Evolutionary conservation across 306 rosid species (phyloP).

Genomic region (Benincasa hispida): DNA sequence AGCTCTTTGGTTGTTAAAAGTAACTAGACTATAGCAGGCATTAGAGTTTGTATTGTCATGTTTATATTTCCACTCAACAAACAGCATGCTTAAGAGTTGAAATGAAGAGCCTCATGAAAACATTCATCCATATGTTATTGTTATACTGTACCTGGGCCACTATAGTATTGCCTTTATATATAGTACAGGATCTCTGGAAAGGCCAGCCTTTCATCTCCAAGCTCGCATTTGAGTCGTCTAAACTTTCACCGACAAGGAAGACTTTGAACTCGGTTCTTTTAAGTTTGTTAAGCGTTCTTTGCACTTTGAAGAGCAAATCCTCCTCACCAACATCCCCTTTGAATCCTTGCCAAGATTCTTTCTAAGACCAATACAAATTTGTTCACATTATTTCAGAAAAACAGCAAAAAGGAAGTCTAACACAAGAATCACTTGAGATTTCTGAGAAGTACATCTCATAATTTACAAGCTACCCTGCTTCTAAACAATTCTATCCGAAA

Average conservation of each 20-base stretch:
- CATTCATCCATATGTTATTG: neutral
- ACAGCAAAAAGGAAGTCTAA: neutral
- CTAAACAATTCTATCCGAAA: neutral
- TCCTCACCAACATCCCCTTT: constrained; percentile 28
- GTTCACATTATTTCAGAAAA: neutral
- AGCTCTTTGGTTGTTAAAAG: neutral
- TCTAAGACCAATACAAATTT: constrained; percentile 24
- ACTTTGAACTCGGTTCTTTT: constrained; percentile 50
- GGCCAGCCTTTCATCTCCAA: constrained; percentile 59
- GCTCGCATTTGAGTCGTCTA: constrained; percentile 20
- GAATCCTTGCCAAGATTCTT: constrained; percentile 64
- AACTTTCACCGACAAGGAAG: constrained; percentile 23
- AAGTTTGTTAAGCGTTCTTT: constrained; percentile 35
- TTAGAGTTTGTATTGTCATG: neutral
- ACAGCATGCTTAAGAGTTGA: neutral
- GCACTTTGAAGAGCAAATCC: constrained; percentile 39
- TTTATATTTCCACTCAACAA: neutral
- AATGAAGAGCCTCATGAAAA: neutral
- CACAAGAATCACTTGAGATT: neutral
- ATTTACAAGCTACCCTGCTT: neutral
- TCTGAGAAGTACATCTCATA: neutral
- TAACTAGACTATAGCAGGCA: neutral
- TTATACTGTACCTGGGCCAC: constrained; percentile 63
- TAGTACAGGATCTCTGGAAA: constrained; percentile 51
- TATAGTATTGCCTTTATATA: constrained; percentile 35